Base-by-base conservation (phyloP, 2,329 filamentous ascomycete genomes). In the Salinomyces thailandicus region DNA sequence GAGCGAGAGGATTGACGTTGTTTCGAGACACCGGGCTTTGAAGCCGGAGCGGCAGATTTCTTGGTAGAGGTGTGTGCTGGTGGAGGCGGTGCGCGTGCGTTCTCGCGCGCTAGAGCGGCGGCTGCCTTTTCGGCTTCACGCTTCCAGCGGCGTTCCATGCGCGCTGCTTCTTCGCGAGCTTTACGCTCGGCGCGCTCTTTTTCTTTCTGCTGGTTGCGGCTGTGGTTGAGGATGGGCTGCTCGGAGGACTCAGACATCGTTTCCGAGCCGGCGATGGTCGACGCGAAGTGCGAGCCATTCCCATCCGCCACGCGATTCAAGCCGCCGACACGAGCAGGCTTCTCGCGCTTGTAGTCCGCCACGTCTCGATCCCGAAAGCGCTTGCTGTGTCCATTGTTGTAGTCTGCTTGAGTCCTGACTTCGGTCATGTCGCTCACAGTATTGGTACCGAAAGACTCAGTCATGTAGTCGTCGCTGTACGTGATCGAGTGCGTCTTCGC, bases 271-370 rank as follows among this genome's bases (percentile, higher is more conserved):
- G 69, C 72, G 24, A 77, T 75, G 47, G 79, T 77, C 33, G 79
- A 80, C 59, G 93, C 83, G 71, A 85, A 93, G 47, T 75, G 37
- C 22, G 31, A 35, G 29, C 37, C 68, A 49, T 95, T 87, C 19
- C 37, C 68, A 49, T 95, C 89, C 29, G 79, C 72, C 48, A 81
- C 71, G 51, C 80, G 79, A 63, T 96, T 96, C 59, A 96, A 66
- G 14, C 89, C 89, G 22, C 89, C 89, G 2, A 96, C 86, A 35
- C 82, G 74, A 1, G 89, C 89, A 2, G 85, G 68, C 58, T 80
- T 84, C 64, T 96, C 89, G 54, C 85, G 73, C 16, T 87, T 82
- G 67, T 96, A 96, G 20, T 76, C 76, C 40, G 81, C 76, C 38
- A 96, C 74, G 42, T 91, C 80, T 31, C 61, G 60, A 47, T 71